Evolutionary conservation across 805 yeast genomes (phyloP), one percentile per base, ranked within the genome.

Genomic region (Saccharomycopsis olivae): DNA sequence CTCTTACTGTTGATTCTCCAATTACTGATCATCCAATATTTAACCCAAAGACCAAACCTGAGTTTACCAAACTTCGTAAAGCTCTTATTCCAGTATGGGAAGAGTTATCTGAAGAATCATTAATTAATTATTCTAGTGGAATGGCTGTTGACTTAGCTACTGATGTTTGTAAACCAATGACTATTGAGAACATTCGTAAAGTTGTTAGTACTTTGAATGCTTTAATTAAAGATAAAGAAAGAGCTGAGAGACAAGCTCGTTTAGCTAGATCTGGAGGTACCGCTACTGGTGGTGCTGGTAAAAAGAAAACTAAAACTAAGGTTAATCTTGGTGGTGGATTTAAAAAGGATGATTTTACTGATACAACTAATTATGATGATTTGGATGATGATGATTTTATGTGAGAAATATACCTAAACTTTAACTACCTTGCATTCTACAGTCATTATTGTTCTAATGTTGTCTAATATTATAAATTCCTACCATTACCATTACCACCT

Each of bases 201-300:
- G 86, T 86, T 39, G 69, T 81, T 33, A 79, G 94, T 29, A 88
- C 96, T 0, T 66, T 89, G 55, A 83, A 75, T 50, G 89, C 88
- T 3, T 59, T 79, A 41, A 66, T 81, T 47, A 87, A 81, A 53
- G 94, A 87, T 41, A 89, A 89, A 64, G 86, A 79, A 60, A 80
- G 78, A 57, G 81, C 80, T 40, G 97, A 89, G 64, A 84, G 96
- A 68, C 83, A 75, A 53, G 86, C 83, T 19, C 77, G 96, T 59
- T 64, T 83, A 53, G 73, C 81, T 51, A 80, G 78, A 57, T 69
- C 84, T 40, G 89, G 92, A 47, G 92, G 89, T 49, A 82, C 94
- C 20, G 75, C 89, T 29, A 73, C 85, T 18, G 94, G 94, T 53
- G 96, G 96, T 57, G 92, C 94, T 29, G 94, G 95, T 62, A 81